Base-by-base conservation (phyloP, 352 stramenopile genomes). In the Phytophthora sansomeana region DNA sequence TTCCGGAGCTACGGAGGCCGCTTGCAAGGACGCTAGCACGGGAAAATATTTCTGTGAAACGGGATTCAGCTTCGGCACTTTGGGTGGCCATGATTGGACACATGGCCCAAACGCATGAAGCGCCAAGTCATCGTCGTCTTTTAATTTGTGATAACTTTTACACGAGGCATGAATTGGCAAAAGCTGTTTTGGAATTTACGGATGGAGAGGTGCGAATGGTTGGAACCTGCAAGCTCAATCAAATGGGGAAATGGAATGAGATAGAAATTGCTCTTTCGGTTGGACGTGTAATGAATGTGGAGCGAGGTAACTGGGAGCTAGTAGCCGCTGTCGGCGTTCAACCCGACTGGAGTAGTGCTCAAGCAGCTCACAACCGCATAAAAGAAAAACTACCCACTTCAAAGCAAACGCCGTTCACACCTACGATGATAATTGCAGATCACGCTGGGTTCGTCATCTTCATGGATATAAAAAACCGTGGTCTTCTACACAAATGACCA, bases 131-230 rank as follows among this genome's bases (percentile, higher is more conserved):
- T 7, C 28, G 30, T 6, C 30, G 47, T 36, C 10, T 55, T 29
- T 3, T 55, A 3, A 30, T 42, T 13, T 39, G 13, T 30, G 30
- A 55, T 35, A 55, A 55, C 47, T 55, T 7, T 16, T 55, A 55
- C 47, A 55, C 47, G 4, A 1, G 47, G 6, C 47, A 55, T 30
- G 32, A 30, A 14, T 16, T 42, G 8, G 29, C 47, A 5, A 55
- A 42, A 55, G 47, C 13, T 6, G 16, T 55, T 3, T 13, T 17
- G 19, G 30, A n/a, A 1, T 29, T 36, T 6, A 55, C 30, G 7
- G 26, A 55, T 19, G 29, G 30, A n/a, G 30, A 55, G 13, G 47
- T 55, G 14, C 47, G 30, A 28, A 43, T 29, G 47, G 43, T 55
- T 28, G 47, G 47, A 43, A 55, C 47, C 6, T 53, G 46, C 46